Percentiles rank a stretch among this genome's conserved stretches.
These are phyloP conservation scores for Hevea brasiliensis DNA, from an alignment of 345 rosid species.

Conservation along the genomic window DNA sequence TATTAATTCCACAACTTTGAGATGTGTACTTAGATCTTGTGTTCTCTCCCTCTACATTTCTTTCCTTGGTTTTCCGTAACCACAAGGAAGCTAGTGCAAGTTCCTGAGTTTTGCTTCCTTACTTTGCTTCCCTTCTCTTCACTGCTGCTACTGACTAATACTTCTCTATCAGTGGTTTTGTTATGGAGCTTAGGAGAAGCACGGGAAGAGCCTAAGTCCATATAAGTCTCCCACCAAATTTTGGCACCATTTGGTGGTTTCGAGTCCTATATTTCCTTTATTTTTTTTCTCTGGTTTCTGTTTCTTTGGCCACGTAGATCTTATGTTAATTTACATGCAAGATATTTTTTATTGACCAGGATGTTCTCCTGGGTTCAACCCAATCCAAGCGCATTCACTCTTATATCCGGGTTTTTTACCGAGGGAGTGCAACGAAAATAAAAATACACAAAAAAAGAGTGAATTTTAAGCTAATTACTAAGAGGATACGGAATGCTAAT, in stretches of 20 bases:
- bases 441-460: too few species aligned
- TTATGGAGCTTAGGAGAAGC: too few species aligned
- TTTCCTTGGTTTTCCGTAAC: constrained; percentile 33
- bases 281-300: constrained; percentile 14
- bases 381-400: background rate
- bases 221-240: too few species aligned
- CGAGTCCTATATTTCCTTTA: constrained; percentile 2
- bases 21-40: constrained; percentile 43
- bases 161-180: background rate
- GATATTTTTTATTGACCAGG: background rate
- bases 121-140: constrained; percentile 14
- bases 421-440: too few species aligned
- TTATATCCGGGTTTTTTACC: too few species aligned
- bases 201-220: too few species aligned
- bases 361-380: constrained; percentile 3
- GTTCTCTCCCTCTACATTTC: constrained; percentile 21
- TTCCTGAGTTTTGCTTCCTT: background rate
- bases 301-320: background rate
- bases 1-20: constrained; percentile 41
- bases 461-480: too few species aligned
- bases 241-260: constrained; percentile 22
- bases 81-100: constrained; percentile 13
- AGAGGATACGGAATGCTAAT: too few species aligned
- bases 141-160: background rate
- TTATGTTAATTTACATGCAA: background rate